A percentile compares a stretch with the other conserved stretches of the same genome.
These are phyloP conservation scores for Lumnitzera racemosa DNA, from an alignment of 345 rosid genomes.

Conservation along the genomic window DNA sequence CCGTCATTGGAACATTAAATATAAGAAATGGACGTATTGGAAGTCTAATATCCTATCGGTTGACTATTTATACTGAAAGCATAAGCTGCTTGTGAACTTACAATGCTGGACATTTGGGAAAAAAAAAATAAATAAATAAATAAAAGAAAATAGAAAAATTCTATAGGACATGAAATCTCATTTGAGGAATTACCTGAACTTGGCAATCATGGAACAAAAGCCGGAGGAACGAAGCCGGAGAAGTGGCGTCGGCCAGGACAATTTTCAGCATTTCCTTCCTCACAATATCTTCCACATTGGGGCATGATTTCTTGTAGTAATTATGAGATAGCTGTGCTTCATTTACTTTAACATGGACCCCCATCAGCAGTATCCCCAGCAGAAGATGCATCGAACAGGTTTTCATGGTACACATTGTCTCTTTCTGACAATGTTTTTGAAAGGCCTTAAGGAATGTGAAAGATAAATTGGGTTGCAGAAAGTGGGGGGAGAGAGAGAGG, in stretches of 20 bases:
- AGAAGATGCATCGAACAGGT: background rate
- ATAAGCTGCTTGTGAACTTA: background rate
- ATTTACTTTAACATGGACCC: slow-evolving; percentile 6
- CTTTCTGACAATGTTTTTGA: no score
- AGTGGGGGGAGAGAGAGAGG: no score
- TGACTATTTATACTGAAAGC: background rate
- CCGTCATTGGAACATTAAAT: no score
- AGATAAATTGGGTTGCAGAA: no score
- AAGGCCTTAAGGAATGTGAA: no score
- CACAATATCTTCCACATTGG: slow-evolving; percentile 20
- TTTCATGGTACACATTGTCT: slow-evolving; percentile 1
- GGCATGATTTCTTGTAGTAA: slow-evolving; percentile 26
- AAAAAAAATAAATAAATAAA: no score
- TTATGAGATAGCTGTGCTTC: slow-evolving; percentile 23
- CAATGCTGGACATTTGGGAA: background rate
- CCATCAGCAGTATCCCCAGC: slow-evolving; percentile 9
- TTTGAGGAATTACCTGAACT: slow-evolving; percentile 15
- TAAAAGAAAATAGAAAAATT: background rate
- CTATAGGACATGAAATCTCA: background rate
- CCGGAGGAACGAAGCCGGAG: slow-evolving; percentile 24
- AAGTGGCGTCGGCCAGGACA: slow-evolving; percentile 13
- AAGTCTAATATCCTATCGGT: no score
- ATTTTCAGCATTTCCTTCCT: slow-evolving; percentile 13
- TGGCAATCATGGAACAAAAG: slow-evolving; percentile 32
- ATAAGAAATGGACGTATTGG: no score